Evolutionary conservation across 306 rosid species (phyloP), one percentile per base, ranked within the genome.

Genomic region (Cicer cuneatum): DNA sequence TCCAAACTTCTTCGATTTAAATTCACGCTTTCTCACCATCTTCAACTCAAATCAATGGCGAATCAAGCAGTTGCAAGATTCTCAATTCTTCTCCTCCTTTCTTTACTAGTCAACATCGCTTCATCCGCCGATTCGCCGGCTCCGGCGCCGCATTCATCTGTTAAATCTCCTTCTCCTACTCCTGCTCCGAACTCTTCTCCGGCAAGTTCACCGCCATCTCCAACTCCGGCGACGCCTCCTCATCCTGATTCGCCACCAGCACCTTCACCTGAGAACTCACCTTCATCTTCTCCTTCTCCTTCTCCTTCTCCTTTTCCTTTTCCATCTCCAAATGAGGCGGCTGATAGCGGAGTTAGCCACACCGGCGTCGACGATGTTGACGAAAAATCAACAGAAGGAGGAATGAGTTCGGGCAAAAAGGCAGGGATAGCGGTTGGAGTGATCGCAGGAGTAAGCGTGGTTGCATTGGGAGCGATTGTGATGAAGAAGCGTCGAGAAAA

Each of bases 351-450:
- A 59, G 33, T 76, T 7, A 57, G 10, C 46, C 82, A 38, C 76
- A 15, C 71, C 0, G 84, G 14, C 19, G 1, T 80, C 2, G 14
- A 4, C n/a, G 51, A 10, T 8, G 12, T 0, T 1, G 42, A 11
- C 39, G 21, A 1, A 18, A 37, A 54, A 61, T 83, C 87, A 4
- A 81, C 87, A 10, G 84, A 83, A 1, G 93, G 92, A 65, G 93
- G 95, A 69, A 79, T 80, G 89, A 92, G 84, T 54, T 60, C 78
- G 0, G 96, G 89, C 8, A 92, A 92, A 86, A 90, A 90, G 76
- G 98, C 87, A 0, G 99, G 97, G 18, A 75, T 95, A 41, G 96
- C 85, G 39, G 18, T 92, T 1, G 97, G 93, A 87, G 92, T 90
- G 6, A 64, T 92, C 5, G 77, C 66, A 0, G 90, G 78, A 1